phyloP scores from a whole-genome alignment of 495 filamentous ascomycete species.

The Viridothelium virens region DNA sequence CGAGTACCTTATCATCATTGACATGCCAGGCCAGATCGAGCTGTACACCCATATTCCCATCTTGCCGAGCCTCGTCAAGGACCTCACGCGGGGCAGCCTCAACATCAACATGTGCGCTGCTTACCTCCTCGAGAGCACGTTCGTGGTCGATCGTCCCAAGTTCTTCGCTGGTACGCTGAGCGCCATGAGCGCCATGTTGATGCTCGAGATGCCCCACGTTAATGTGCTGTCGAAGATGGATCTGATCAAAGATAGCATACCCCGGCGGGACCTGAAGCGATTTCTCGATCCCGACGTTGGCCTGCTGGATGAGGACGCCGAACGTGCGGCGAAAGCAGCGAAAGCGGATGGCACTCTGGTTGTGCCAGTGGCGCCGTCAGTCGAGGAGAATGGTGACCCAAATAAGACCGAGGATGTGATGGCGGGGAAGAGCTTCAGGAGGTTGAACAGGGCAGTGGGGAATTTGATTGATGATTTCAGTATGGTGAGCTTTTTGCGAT shows the following conservation, averaged over 20 bases:
- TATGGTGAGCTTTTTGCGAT: slow-evolving; percentile 88
- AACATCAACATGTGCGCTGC: slow-evolving; percentile 90
- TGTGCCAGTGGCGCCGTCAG: slow-evolving; percentile 33
- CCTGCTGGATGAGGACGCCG: slow-evolving; percentile 60
- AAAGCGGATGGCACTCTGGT: slow-evolving; percentile 38
- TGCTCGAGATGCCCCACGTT: slow-evolving; percentile 92
- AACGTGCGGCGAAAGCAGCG: not conserved
- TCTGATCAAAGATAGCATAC: slow-evolving; percentile 74
- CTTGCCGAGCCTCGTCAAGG: slow-evolving; percentile 73
- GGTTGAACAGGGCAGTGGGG: slow-evolving; percentile 76
- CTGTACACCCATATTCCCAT: slow-evolving; percentile 96
- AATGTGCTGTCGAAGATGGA: slow-evolving; percentile 98
- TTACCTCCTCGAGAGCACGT: slow-evolving; percentile 91
- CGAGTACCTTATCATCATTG: slow-evolving; percentile 92
- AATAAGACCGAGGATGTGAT: slow-evolving; percentile 57
- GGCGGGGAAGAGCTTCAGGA: slow-evolving; percentile 68
- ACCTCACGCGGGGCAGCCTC: slow-evolving; percentile 72
- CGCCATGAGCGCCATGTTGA: slow-evolving; percentile 97
- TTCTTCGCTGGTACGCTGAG: slow-evolving; percentile 93
- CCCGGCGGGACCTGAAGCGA: slow-evolving; percentile 72
- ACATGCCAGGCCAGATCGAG: slow-evolving; percentile 98
- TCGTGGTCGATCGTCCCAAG: slow-evolving; percentile 89
- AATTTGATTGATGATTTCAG: slow-evolving; percentile 91
- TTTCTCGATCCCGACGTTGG: slow-evolving; percentile 78
- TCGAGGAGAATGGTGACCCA: slow-evolving; percentile 43